Percentiles rank a stretch among this genome's conserved stretches.
Conservation (phyloP, 805 yeast species). For the Saccharomycopsis fibuligera region DNA sequence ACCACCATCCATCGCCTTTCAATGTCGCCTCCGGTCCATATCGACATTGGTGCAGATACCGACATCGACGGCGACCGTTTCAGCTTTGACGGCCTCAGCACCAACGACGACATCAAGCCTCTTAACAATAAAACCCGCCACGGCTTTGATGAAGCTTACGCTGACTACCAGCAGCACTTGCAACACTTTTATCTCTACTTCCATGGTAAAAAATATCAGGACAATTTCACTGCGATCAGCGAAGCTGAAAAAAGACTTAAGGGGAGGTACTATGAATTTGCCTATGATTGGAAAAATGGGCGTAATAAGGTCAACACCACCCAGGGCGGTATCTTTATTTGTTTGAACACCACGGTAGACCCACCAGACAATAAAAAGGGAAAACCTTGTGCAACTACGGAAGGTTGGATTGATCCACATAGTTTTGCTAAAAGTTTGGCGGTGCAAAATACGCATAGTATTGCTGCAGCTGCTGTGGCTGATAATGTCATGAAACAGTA, state of each 20-base stretch:
- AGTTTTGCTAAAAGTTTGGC: too few species aligned
- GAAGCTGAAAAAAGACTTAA: constrained; percentile 44
- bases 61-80: too few species aligned
- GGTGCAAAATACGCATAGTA: constrained; percentile 59
- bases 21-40: too few species aligned
- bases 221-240: constrained; percentile 76
- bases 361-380: constrained; percentile 88
- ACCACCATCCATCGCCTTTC: too few species aligned
- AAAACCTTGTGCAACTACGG: constrained; percentile 85
- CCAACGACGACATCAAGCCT: neutral
- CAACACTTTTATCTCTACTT: constrained; percentile 74
- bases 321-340: constrained; percentile 84
- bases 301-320: constrained; percentile 89
- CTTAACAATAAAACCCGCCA: constrained; percentile 35
- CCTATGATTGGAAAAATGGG: constrained; percentile 86
- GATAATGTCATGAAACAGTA: constrained; percentile 82
- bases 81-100: too few species aligned
- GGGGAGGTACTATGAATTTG: constrained; percentile 55
- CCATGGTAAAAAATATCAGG: constrained; percentile 87
- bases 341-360: constrained; percentile 90
- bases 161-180: constrained; percentile 48
- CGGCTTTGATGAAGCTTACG: constrained; percentile 63
- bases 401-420: constrained; percentile 91
- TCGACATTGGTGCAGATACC: too few species aligned
- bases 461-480: constrained; percentile 88